Conservation (phyloP, 2,329 filamentous ascomycete species). For the Calonectria multiphialidica region DNA sequence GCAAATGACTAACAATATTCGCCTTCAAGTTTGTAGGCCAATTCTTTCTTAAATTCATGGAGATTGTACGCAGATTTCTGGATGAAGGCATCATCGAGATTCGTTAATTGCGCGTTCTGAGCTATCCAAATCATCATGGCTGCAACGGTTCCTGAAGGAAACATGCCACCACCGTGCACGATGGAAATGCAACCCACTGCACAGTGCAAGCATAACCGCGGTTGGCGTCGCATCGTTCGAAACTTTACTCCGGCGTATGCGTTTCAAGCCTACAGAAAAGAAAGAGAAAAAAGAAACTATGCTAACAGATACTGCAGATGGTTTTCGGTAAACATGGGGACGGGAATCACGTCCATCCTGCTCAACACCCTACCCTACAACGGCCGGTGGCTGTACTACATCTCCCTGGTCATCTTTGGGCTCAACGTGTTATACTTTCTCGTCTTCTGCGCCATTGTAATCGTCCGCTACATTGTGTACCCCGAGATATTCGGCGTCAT, state of each 20-base stretch:
- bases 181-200: not conserved
- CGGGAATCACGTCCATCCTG: conserved; percentile 71
- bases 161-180: not conserved
- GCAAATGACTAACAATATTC: not conserved
- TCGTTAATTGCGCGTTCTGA: not conserved
- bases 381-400: conserved; percentile 64
- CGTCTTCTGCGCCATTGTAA: conserved; percentile 60
- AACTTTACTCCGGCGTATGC: not conserved
- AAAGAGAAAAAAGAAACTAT: not conserved
- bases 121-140: not conserved
- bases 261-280: not conserved
- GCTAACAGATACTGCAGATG: conserved; percentile 6
- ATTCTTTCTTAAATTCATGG: not conserved
- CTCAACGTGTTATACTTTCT: conserved; percentile 68
- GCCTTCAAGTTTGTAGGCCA: not conserved
- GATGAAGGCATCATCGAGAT: no score
- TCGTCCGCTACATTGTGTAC: conserved; percentile 70
- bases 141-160: not conserved
- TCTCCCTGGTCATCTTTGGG: conserved; percentile 67
- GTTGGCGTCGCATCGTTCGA: not conserved
- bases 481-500: conserved; percentile 71
- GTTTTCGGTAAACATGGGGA: conserved; percentile 70
- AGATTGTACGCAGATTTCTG: no score
- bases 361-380: conserved; percentile 70
- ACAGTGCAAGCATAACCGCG: not conserved